Evolutionary conservation across 2,329 filamentous ascomycete genomes (phyloP).

Genomic region (Monilinia fructicola): DNA sequence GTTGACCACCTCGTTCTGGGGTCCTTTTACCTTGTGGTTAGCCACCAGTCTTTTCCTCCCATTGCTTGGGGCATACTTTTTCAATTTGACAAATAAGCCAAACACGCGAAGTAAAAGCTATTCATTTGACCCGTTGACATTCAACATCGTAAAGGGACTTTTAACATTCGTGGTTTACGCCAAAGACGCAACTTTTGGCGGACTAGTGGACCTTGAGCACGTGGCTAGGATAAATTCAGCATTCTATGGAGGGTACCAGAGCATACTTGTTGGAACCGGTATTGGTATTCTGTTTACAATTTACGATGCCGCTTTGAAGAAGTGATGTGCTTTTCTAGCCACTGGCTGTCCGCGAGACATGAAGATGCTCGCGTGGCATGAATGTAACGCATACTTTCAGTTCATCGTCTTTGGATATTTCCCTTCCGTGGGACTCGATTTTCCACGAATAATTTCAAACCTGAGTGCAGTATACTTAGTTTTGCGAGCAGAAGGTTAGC

Average conservation of each 20-base stretch:
- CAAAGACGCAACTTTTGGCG: slow-evolving; percentile 62
- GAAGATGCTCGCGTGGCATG: not conserved
- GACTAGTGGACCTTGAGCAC: slow-evolving; percentile 58
- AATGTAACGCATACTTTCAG: not conserved
- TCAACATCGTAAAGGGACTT: slow-evolving; percentile 85
- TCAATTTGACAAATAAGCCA: slow-evolving; percentile 72
- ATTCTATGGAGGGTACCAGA: slow-evolving; percentile 70
- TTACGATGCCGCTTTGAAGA: slow-evolving; percentile 76
- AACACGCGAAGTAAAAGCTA: slow-evolving; percentile 48
- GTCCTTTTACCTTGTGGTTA: slow-evolving; percentile 73
- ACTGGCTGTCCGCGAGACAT: not conserved
- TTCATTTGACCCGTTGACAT: slow-evolving; percentile 79
- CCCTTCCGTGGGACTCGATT: not conserved
- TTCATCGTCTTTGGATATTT: slow-evolving; percentile 5
- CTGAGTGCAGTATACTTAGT: not conserved
- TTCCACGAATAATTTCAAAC: not conserved
- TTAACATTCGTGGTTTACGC: slow-evolving; percentile 78
- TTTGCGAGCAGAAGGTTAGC: not conserved
- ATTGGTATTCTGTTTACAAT: slow-evolving; percentile 69
- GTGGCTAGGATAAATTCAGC: slow-evolving; percentile 64
- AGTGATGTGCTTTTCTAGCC: slow-evolving; percentile 45
- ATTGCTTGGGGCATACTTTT: slow-evolving; percentile 75
- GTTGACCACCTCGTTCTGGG: slow-evolving; percentile 79
- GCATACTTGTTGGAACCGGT: slow-evolving; percentile 65
- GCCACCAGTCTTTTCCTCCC: slow-evolving; percentile 71